Conservation (phyloP, 495 filamentous ascomycete species). For the Talaromyces stipitatus region DNA sequence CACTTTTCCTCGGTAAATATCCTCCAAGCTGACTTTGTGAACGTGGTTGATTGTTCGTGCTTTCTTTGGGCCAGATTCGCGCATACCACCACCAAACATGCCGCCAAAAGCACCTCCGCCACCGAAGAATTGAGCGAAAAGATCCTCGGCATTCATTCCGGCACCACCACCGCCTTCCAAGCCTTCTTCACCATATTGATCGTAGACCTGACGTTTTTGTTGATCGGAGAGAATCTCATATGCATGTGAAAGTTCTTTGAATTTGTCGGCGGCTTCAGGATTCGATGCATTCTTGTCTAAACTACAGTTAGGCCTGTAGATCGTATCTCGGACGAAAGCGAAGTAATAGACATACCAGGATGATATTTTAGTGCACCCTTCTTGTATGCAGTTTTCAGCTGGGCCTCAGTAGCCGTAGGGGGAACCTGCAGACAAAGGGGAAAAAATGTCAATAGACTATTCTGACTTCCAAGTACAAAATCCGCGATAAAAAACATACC, state of each 20-base stretch:
- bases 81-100: slow-evolving; percentile 79
- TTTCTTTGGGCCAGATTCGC: slow-evolving; percentile 80
- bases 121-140: slow-evolving; percentile 98
- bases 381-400: slow-evolving; percentile 88
- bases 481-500: slow-evolving; percentile 43
- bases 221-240: slow-evolving; percentile 91
- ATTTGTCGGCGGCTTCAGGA: slow-evolving; percentile 89
- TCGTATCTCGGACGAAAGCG: not conserved
- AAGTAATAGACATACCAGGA: slow-evolving; percentile 56
- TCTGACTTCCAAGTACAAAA: not conserved
- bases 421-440: slow-evolving; percentile 48
- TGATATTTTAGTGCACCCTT: slow-evolving; percentile 84
- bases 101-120: slow-evolving; percentile 76
- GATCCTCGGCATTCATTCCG: slow-evolving; percentile 94
- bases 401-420: slow-evolving; percentile 62
- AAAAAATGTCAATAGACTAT: slow-evolving; percentile 14
- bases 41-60: slow-evolving; percentile 94
- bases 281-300: slow-evolving; percentile 94
- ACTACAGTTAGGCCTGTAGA: slow-evolving; percentile 6
- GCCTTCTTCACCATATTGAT: slow-evolving; percentile 95
- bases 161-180: slow-evolving; percentile 75
- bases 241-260: slow-evolving; percentile 93
- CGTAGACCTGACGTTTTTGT: slow-evolving; percentile 86
- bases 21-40: slow-evolving; percentile 95
- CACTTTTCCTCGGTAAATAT: slow-evolving; percentile 96